phyloP scores from a whole-genome alignment of 2,329 filamentous ascomycete genomes.

The Fusarium pseudograminearum region DNA sequence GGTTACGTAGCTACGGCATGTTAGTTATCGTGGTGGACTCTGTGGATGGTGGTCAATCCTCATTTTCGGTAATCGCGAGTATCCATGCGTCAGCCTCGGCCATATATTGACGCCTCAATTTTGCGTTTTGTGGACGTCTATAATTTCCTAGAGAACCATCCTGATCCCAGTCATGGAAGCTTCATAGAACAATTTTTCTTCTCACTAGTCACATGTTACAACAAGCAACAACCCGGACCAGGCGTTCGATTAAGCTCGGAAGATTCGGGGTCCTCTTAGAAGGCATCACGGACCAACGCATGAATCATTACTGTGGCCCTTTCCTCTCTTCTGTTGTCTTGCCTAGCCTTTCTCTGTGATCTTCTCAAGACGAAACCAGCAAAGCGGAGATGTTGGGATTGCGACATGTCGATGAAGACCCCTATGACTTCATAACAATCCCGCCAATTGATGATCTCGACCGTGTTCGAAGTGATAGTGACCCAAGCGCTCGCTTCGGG shows the following conservation, averaged over 20 bases:
- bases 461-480: slow-evolving; percentile 23
- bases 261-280: slow-evolving; percentile 17
- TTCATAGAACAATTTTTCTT: slow-evolving; percentile 21
- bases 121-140: not conserved
- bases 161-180: slow-evolving; percentile 2
- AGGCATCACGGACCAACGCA: slow-evolving; percentile 19
- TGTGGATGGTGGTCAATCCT: slow-evolving; percentile 24
- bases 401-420: slow-evolving; percentile 40
- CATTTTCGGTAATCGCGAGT: slow-evolving; percentile 32
- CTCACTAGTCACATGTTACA: not conserved
- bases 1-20: not conserved
- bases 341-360: not conserved
- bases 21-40: not conserved
- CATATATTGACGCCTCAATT: slow-evolving; percentile 34
- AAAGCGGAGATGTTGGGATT: slow-evolving; percentile 9
- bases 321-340: not conserved
- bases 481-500: slow-evolving; percentile 38
- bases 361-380: slow-evolving; percentile 7
- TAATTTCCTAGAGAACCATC: not conserved
- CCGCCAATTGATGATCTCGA: slow-evolving; percentile 23
- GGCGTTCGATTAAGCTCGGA: slow-evolving; percentile 14
- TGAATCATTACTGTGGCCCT: slow-evolving; percentile 7
- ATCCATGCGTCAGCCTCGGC: slow-evolving; percentile 23
- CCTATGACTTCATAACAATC: slow-evolving; percentile 50
- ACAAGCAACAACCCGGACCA: slow-evolving; percentile 4